phyloP scores from a whole-genome alignment of 2,329 filamentous ascomycete genomes.

The Fusarium multiceps region DNA sequence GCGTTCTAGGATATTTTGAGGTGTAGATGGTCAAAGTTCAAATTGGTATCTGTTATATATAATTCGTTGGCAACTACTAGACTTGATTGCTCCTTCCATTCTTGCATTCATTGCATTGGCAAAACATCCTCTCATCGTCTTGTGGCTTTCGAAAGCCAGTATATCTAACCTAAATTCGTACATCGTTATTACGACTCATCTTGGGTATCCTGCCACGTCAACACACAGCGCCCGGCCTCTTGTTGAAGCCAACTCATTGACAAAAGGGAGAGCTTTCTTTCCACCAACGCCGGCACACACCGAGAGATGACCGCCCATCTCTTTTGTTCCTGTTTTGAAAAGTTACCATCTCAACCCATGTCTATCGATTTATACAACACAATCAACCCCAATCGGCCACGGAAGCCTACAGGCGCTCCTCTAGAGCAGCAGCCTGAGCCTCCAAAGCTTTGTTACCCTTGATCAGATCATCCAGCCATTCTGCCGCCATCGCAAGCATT shows the following conservation, averaged over 20 bases:
- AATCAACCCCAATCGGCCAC: neutral
- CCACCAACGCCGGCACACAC: slow-evolving; percentile 41
- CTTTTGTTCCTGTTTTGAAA: slow-evolving; percentile 19
- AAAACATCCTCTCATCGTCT: slow-evolving; percentile 9
- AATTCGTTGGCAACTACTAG: slow-evolving; percentile 4
- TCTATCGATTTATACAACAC: slow-evolving; percentile 28
- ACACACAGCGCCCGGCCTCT: slow-evolving; percentile 16
- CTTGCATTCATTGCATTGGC: slow-evolving; percentile 33
- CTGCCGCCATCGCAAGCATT: slow-evolving; percentile 78
- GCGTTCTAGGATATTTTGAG: neutral
- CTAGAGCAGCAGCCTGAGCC: slow-evolving; percentile 59
- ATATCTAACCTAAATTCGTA: slow-evolving; percentile 23
- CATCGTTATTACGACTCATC: slow-evolving; percentile 36
- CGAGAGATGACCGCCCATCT: slow-evolving; percentile 28
- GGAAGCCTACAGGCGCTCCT: slow-evolving; percentile 36
- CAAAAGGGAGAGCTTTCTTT: slow-evolving; percentile 14
- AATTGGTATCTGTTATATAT: neutral
- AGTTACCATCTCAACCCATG: slow-evolving; percentile 26
- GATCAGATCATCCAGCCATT: slow-evolving; percentile 80
- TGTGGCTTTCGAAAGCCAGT: slow-evolving; percentile 15
- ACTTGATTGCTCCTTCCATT: slow-evolving; percentile 31
- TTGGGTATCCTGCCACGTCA: slow-evolving; percentile 37
- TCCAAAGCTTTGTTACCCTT: slow-evolving; percentile 73
- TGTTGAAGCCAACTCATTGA: slow-evolving; percentile 13
- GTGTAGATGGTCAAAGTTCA: neutral